Conservation (phyloP, 352 stramenopile genomes). For the Pythium phragmitis region DNA sequence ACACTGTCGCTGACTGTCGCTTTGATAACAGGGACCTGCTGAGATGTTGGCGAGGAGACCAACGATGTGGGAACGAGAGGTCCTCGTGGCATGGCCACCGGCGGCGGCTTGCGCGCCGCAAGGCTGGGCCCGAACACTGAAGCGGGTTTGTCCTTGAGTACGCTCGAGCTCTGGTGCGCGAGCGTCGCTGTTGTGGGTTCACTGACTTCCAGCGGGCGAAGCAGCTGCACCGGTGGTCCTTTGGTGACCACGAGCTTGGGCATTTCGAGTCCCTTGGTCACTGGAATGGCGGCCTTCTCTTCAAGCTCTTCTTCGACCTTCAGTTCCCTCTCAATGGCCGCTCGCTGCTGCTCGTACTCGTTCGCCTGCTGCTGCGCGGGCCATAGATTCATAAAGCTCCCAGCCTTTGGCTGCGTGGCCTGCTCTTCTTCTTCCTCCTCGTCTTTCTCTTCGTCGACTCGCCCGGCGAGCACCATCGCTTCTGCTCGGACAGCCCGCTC, state of each 20-base stretch:
- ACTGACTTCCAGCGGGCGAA: constrained; percentile 11
- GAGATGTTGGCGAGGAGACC: neutral
- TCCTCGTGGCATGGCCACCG: neutral
- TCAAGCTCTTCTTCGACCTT: constrained; percentile 11
- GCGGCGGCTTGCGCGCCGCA: constrained; percentile 16
- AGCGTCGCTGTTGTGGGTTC: constrained; percentile 5
- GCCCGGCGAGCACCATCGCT: constrained; percentile 23
- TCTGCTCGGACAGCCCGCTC: constrained; percentile 13
- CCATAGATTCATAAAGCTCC: constrained; percentile 40
- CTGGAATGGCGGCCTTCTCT: neutral
- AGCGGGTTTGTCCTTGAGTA: constrained; percentile 28
- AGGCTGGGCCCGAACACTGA: constrained; percentile 29
- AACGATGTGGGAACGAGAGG: constrained; percentile 2
- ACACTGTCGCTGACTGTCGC: neutral
- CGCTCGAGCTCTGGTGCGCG: constrained; percentile 28
- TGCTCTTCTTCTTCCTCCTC: constrained; percentile 8
- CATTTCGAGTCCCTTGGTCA: constrained; percentile 10
- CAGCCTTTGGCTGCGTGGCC: constrained; percentile 1
- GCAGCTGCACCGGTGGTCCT: constrained; percentile 34
- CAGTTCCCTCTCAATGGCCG: constrained; percentile 24
- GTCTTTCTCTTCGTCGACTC: constrained; percentile 10
- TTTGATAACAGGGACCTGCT: neutral
- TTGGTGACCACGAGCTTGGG: constrained; percentile 49
- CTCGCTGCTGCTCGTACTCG: constrained; percentile 20
- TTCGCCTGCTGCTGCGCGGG: constrained; percentile 18